Conservation (phyloP, 495 filamentous ascomycete species). For the Lasiosphaeriaceae sp. region DNA sequence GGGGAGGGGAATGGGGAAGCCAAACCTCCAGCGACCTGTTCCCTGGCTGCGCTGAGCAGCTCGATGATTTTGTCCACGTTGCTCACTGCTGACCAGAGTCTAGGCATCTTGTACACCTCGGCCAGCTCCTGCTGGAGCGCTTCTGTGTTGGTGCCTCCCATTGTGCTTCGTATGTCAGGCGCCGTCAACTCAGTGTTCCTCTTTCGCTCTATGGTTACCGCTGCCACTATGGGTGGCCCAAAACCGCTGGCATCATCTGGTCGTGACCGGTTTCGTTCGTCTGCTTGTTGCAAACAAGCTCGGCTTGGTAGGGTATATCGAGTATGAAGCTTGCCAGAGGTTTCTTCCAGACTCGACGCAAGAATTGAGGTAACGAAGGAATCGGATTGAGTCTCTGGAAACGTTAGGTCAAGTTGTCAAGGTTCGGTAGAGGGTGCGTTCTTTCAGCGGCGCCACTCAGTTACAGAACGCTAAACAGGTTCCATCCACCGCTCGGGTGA, state of each 20-base stretch:
- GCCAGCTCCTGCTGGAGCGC: conserved; percentile 67
- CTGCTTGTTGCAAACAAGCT: too few relatives aligned
- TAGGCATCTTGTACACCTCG: conserved; percentile 63
- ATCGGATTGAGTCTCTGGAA: too few relatives aligned
- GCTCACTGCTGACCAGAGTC: conserved; percentile 64
- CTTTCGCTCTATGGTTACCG: background rate
- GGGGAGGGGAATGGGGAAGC: background rate
- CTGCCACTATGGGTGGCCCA: background rate
- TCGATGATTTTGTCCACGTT: conserved; percentile 81
- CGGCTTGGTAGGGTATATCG: too few relatives aligned
- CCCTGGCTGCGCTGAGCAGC: conserved; percentile 65
- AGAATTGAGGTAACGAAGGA: too few relatives aligned
- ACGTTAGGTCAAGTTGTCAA: too few relatives aligned
- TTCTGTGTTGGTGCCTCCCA: background rate
- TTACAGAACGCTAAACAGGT: too few relatives aligned
- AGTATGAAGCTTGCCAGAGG: too few relatives aligned
- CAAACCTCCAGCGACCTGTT: conserved; percentile 63
- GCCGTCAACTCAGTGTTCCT: background rate
- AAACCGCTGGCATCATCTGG: background rate
- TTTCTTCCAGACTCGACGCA: too few relatives aligned
- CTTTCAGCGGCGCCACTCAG: too few relatives aligned
- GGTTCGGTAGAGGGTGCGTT: too few relatives aligned
- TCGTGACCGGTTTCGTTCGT: too few relatives aligned
- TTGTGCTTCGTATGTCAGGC: background rate
- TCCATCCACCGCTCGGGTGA: too few relatives aligned